Evolutionary conservation across 371 early-diverging fungal genomes (phyloP).

Genomic region (Zancudomyces culisetae): DNA sequence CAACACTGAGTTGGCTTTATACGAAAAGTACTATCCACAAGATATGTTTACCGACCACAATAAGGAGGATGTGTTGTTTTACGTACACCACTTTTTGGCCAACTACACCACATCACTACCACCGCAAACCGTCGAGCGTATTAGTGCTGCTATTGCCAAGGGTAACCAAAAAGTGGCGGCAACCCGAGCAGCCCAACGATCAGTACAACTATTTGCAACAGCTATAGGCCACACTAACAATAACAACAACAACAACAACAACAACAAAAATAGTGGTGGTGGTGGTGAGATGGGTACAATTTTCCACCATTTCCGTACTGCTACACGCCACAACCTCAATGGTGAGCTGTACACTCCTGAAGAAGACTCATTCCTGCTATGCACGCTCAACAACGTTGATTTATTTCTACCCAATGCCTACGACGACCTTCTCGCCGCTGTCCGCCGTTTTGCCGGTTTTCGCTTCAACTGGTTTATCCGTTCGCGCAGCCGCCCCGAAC

Average conservation of each 20-base stretch:
- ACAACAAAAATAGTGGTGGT: constrained; percentile 8
- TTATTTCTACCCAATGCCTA: constrained; percentile 81
- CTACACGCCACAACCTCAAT: too few species aligned
- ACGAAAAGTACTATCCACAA: constrained; percentile 6
- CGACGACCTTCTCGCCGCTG: constrained; percentile 70
- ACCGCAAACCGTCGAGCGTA: constrained; percentile 42
- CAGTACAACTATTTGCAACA: constrained; percentile 26
- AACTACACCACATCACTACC: constrained; percentile 66
- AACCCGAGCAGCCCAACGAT: constrained; percentile 60
- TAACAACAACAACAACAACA: constrained; percentile 28
- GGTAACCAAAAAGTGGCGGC: constrained; percentile 67
- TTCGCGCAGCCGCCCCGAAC: constrained; percentile 67
- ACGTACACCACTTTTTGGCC: constrained; percentile 72
- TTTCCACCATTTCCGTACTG: constrained; percentile 66
- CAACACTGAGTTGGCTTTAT: constrained; percentile 53
- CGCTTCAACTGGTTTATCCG: constrained; percentile 95
- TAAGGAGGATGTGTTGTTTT: constrained; percentile 59
- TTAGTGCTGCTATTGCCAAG: constrained; percentile 68
- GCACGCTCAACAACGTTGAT: constrained; percentile 71
- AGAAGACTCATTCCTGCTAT: constrained; percentile 88
- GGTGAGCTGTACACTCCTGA: constrained; percentile 92
- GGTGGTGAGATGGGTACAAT: constrained; percentile 65
- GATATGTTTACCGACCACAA: constrained; percentile 79
- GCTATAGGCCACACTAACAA: constrained; percentile 5
- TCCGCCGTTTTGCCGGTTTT: constrained; percentile 66